Conservation (phyloP, 1,284 basidiomycete genomes). For the Ganoderma leucocontextum region DNA sequence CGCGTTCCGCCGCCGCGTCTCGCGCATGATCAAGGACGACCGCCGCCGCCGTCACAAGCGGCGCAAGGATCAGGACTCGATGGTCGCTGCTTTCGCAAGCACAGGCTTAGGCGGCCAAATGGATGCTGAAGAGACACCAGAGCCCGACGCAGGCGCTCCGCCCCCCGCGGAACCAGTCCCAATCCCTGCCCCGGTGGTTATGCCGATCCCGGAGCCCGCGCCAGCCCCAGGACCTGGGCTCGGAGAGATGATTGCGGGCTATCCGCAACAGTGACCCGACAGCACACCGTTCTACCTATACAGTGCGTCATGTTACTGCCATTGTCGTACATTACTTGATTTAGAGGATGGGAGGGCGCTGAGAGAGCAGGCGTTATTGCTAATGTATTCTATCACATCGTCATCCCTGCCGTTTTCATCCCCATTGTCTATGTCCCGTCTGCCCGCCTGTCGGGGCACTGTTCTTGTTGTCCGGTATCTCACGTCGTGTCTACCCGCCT, state of each 20-base stretch:
- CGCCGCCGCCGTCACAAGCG: slow-evolving; percentile 77
- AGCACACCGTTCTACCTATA: background rate
- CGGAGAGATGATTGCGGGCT: slow-evolving; percentile 19
- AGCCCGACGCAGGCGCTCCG: slow-evolving; percentile 21
- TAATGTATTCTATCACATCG: slow-evolving; percentile 36
- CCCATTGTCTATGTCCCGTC: slow-evolving; percentile 12
- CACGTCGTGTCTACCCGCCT: slow-evolving; percentile 13
- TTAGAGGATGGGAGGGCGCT: slow-evolving; percentile 21
- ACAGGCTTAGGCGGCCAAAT: slow-evolving; percentile 50
- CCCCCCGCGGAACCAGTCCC: slow-evolving; percentile 32
- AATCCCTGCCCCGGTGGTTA: slow-evolving; percentile 31
- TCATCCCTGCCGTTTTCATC: slow-evolving; percentile 8
- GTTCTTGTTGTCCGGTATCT: slow-evolving; percentile 20
- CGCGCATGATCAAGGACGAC: slow-evolving; percentile 82
- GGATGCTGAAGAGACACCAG: slow-evolving; percentile 5
- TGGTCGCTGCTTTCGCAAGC: slow-evolving; percentile 80
- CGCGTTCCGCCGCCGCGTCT: slow-evolving; percentile 72
- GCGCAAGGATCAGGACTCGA: slow-evolving; percentile 80
- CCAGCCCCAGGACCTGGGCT: slow-evolving; percentile 10
- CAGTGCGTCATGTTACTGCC: slow-evolving; percentile 1
- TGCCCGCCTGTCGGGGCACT: slow-evolving; percentile 21
- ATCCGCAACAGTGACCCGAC: slow-evolving; percentile 22
- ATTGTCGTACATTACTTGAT: slow-evolving; percentile 16
- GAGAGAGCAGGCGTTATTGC: slow-evolving; percentile 34
- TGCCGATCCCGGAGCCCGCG: slow-evolving; percentile 30